Evolutionary conservation across 1,284 basidiomycete genomes (phyloP), one percentile per base, ranked within the genome.

Genomic region (Tilletia walkeri): DNA sequence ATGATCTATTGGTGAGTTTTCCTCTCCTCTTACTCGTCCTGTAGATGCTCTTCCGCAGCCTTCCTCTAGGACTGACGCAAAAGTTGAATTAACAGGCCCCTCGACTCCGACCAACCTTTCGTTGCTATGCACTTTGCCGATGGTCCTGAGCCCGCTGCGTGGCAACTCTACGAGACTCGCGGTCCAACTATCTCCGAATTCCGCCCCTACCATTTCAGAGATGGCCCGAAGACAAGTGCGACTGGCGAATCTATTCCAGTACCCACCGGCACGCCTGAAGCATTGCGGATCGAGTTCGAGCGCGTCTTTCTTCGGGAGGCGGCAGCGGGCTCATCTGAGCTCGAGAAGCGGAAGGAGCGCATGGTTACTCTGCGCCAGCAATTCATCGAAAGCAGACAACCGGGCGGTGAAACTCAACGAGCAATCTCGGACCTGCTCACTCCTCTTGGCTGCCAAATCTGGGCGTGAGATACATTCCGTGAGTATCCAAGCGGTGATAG

Each of bases 1-100:
- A 20, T 56, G 54, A 34, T 56, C 54, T 30, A 30, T 12, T 56
- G 54, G 54, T 56, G 54, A 56, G 54, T 53, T 45, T 45, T 7
- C 41, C 14, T 45, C 41, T 14, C 41, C 41, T 45, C 41, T 45
- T 45, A 14, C 14, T 45, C 41, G 14, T 9, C 41, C 41, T 14
- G 9, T 45, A 9, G 6, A 7, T 14, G 14, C 14, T 45, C 41
- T 45, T 14, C 41, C 9, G 6, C 41, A 9, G 14, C 14, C 41
- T 45, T 45, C 41, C 14, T 14, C 41, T 3, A 45, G 41, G 6
- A 14, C 41, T 45, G 41, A 45, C 41, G 41, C 6, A 14, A 45
- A 45, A 45, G 41, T 45, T 45, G 41, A 9, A 45, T 9, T 9
- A 45, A 45, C 20, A 56, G 54, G 54, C 54, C 54, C 16, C 34